Evolutionary conservation across 352 stramenopile genomes (phyloP).

Genomic region (Phytophthora uliginosa): DNA sequence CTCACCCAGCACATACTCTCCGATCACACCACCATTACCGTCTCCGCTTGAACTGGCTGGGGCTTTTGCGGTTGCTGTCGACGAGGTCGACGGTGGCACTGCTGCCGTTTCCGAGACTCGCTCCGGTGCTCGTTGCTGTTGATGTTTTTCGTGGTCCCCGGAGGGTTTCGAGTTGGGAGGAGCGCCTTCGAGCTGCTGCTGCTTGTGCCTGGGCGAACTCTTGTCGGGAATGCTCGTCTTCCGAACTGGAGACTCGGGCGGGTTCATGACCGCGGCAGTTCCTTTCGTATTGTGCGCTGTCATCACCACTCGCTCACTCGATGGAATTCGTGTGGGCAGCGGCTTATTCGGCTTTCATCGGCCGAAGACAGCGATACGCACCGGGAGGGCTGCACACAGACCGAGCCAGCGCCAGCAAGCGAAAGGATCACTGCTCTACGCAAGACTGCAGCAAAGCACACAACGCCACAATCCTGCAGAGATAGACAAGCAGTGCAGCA

Average conservation of each 20-base stretch:
- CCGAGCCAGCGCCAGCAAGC: conserved; percentile 16
- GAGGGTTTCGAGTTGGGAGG: conserved; percentile 5
- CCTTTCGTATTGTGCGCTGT: conserved; percentile 38
- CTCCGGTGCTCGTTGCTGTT: conserved; percentile 33
- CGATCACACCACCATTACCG: conserved; percentile 61
- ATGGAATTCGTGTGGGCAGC: not conserved
- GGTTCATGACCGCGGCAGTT: conserved; percentile 35
- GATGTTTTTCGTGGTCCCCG: conserved; percentile 21
- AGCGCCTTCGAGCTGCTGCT: conserved; percentile 24
- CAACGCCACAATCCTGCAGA: conserved; percentile 21
- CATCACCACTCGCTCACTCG: conserved; percentile 21
- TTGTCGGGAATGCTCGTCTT: conserved; percentile 32
- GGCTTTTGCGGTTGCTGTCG: conserved; percentile 1
- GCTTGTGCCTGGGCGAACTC: conserved; percentile 29
- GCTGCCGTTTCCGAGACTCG: conserved; percentile 13
- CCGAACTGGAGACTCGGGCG: conserved; percentile 23
- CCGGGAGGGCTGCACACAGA: not conserved
- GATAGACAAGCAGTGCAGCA: conserved; percentile 24
- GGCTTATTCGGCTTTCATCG: conserved; percentile 25
- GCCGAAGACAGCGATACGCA: conserved; percentile 17
- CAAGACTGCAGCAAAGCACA: conserved; percentile 23
- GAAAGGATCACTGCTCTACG: conserved; percentile 34
- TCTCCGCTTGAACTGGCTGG: conserved; percentile 17
- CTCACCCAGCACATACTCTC: conserved; percentile 93
- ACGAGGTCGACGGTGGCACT: not conserved